Evolutionary conservation across 2,329 filamentous ascomycete genomes (phyloP).

Genomic region (Trichoderma endophyticum): DNA sequence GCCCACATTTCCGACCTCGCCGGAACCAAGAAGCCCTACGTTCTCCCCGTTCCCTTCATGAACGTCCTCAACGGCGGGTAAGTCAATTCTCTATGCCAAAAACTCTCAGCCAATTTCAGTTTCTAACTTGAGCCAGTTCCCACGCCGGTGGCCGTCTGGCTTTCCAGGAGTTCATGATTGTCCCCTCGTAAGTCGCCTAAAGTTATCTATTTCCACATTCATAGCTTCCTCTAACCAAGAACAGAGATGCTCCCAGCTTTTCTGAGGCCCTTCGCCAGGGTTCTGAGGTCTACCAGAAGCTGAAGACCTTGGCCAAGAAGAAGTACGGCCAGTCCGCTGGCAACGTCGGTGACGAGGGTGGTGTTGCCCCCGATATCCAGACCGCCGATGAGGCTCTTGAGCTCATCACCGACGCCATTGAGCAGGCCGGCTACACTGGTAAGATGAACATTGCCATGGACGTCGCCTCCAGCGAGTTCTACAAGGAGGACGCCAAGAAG

Average conservation of each 20-base stretch:
- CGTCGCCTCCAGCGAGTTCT: constrained; percentile 98
- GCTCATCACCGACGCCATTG: constrained; percentile 91
- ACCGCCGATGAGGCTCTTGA: constrained; percentile 94
- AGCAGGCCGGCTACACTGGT: constrained; percentile 92
- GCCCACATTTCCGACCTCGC: constrained; percentile 84
- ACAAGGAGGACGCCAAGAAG: constrained; percentile 96
- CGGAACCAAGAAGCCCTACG: constrained; percentile 87
- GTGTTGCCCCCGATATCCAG: constrained; percentile 98
- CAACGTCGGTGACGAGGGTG: constrained; percentile 99
- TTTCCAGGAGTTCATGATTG: constrained; percentile 97
- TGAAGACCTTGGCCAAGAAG: constrained; percentile 97
- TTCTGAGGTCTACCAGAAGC: constrained; percentile 95
- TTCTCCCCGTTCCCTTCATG: constrained; percentile 88
- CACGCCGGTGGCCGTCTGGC: constrained; percentile 95
- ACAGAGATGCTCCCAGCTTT: constrained; percentile 80
- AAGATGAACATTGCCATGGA: constrained; percentile 99
- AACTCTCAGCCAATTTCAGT: not conserved
- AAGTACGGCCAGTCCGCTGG: constrained; percentile 98
- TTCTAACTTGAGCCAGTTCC: constrained; percentile 53
- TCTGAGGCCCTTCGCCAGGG: constrained; percentile 94
- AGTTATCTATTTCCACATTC: not conserved
- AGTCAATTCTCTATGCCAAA: constrained; percentile 23
- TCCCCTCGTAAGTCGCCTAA: constrained; percentile 60
- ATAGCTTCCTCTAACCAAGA: constrained; percentile 20
- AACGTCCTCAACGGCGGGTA: constrained; percentile 81